phyloP scores from a whole-genome alignment of 2,329 filamentous ascomycete species.

The Podosphaera xanthii region DNA sequence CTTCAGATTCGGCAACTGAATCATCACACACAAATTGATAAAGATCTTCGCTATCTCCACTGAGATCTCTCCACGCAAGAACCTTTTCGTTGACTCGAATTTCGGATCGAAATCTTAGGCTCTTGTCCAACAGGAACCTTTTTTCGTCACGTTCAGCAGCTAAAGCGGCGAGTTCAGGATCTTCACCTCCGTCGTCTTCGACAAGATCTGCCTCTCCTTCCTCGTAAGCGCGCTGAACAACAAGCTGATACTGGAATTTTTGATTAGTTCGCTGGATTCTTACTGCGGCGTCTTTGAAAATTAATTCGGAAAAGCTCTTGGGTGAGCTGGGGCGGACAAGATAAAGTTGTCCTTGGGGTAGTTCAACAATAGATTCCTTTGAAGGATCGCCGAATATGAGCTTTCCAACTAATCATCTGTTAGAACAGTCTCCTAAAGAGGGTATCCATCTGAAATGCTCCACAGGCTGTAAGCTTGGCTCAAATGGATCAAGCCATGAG shows the following conservation, averaged over 20 bases:
- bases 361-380: slow-evolving; percentile 80
- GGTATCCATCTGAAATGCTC: slow-evolving; percentile 1
- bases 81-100: slow-evolving; percentile 62
- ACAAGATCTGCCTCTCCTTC: slow-evolving; percentile 87
- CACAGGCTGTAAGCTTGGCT: slow-evolving; percentile 1
- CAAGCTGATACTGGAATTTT: slow-evolving; percentile 92
- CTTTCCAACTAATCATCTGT: slow-evolving; percentile 46
- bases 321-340: slow-evolving; percentile 85
- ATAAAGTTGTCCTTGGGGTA: slow-evolving; percentile 89
- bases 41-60: slow-evolving; percentile 81
- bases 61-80: slow-evolving; percentile 84
- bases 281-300: slow-evolving; percentile 91
- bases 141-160: slow-evolving; percentile 81
- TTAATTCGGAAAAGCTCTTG: slow-evolving; percentile 95
- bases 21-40: slow-evolving; percentile 92
- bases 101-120: slow-evolving; percentile 68
- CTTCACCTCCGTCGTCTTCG: slow-evolving; percentile 71
- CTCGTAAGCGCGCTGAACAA: slow-evolving; percentile 88
- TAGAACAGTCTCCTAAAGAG: slow-evolving; percentile 3
- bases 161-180: slow-evolving; percentile 53
- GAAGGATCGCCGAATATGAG: slow-evolving; percentile 64
- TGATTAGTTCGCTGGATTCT: slow-evolving; percentile 82
- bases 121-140: slow-evolving; percentile 85
- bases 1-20: slow-evolving; percentile 43
- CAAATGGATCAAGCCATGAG: slow-evolving; percentile 4